Percentiles rank a stretch among this genome's conserved stretches.
phyloP scores from a whole-genome alignment of 116 monocot species.

The Iris pallida region DNA sequence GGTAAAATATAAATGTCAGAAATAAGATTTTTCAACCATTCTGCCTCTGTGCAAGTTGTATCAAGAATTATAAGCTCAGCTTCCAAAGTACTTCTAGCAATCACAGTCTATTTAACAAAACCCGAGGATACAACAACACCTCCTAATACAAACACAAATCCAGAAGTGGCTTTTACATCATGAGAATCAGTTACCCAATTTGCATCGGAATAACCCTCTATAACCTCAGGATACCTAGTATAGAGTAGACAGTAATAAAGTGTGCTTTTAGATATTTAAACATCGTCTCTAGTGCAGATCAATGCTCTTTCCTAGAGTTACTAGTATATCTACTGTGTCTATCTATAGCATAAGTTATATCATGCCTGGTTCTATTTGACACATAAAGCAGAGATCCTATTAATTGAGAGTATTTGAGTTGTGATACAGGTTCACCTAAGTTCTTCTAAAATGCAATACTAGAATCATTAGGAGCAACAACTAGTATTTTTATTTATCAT shows the following conservation, averaged over 20 bases:
- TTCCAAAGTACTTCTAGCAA: background rate
- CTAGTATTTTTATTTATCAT: no score
- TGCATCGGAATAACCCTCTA: background rate
- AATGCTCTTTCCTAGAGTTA: background rate
- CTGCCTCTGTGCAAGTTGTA: background rate
- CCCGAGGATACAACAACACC: background rate
- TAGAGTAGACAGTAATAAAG: background rate
- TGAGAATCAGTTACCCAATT: background rate
- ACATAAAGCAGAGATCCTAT: background rate
- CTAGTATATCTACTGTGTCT: background rate
- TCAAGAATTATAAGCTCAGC: background rate
- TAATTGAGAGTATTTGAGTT: background rate
- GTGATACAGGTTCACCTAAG: background rate
- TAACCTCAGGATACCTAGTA: background rate
- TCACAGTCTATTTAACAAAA: background rate
- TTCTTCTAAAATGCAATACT: background rate
- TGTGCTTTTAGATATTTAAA: background rate
- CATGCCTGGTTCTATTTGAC: background rate
- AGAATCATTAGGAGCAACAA: no score
- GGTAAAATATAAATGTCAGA: background rate
- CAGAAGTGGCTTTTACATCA: background rate
- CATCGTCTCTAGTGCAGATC: background rate
- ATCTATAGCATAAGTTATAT: background rate
- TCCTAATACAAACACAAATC: background rate
- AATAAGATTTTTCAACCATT: background rate